Conservation (phyloP, 2,329 filamentous ascomycete genomes). For the Orbilia blumenaviensis region DNA sequence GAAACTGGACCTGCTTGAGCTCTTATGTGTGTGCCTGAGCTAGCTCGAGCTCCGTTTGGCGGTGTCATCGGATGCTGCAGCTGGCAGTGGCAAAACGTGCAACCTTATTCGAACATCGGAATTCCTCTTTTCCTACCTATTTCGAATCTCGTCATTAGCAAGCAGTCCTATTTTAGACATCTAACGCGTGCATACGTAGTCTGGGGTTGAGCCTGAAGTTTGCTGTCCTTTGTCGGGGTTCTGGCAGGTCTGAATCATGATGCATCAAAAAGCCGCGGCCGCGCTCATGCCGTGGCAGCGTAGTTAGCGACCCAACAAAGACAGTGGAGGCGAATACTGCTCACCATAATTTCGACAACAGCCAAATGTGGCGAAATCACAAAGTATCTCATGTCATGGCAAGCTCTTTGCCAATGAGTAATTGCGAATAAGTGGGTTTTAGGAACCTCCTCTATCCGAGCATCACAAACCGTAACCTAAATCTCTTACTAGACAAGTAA, state of each 20-base stretch:
- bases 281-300: conserved; percentile 16
- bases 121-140: background rate
- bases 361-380: background rate
- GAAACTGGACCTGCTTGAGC: background rate
- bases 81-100: conserved; percentile 8
- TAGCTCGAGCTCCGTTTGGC: conserved; percentile 17
- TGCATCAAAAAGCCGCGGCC: conserved; percentile 12
- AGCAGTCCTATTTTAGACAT: background rate
- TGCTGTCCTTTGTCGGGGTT: background rate
- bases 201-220: background rate
- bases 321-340: conserved; percentile 5
- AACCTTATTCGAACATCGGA: conserved; percentile 25
- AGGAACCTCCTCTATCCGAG: background rate
- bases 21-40: conserved; percentile 1
- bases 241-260: conserved; percentile 14
- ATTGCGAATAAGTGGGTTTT: background rate
- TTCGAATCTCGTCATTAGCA: background rate
- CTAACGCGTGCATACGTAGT: background rate
- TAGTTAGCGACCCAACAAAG: background rate
- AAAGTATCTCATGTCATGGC: background rate
- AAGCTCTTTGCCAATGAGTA: background rate
- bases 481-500: background rate
- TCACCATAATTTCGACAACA: background rate
- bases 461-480: background rate
- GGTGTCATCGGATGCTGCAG: conserved; percentile 12